Percentiles rank a stretch among this genome's conserved stretches.
Conservation (phyloP, 2,329 filamentous ascomycete genomes). For the Botrytis squamosa region DNA sequence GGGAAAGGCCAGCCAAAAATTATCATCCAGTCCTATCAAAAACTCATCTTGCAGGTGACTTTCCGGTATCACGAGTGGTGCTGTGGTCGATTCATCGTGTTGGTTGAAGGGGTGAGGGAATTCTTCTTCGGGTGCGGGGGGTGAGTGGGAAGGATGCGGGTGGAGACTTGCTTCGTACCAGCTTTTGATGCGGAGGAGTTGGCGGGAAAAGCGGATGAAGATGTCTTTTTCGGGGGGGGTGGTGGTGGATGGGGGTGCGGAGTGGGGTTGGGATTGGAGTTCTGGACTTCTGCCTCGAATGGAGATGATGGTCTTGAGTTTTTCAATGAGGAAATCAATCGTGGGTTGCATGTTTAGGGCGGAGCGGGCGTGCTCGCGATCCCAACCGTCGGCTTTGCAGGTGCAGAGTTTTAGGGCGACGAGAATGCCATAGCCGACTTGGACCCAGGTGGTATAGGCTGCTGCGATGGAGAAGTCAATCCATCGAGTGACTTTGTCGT, state of each 20-base stretch:
- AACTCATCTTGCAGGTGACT: not conserved
- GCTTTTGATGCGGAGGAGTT: not conserved
- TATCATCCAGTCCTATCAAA: not conserved
- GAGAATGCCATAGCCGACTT: conserved; percentile 18
- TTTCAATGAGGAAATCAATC: not conserved
- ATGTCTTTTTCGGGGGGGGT: not conserved
- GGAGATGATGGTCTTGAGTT: not conserved
- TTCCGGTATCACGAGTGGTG: not conserved
- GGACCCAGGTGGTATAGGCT: conserved; percentile 20
- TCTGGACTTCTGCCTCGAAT: not conserved
- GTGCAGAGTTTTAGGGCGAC: conserved; percentile 20
- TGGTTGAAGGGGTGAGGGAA: not conserved
- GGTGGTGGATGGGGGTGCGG: too few species aligned
- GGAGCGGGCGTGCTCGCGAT: not conserved
- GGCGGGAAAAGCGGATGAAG: not conserved
- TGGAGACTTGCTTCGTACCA: not conserved
- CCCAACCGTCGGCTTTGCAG: conserved; percentile 23
- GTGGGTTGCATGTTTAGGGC: not conserved
- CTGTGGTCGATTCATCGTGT: not conserved
- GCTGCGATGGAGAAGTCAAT: not conserved
- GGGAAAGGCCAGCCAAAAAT: not conserved
- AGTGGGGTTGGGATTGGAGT: not conserved
- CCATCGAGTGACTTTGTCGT: conserved; percentile 4
- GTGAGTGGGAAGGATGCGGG: not conserved
- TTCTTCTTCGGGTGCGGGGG: not conserved